phyloP scores from a whole-genome alignment of 2,329 filamentous ascomycete species.

The Botrytis sinoallii region DNA sequence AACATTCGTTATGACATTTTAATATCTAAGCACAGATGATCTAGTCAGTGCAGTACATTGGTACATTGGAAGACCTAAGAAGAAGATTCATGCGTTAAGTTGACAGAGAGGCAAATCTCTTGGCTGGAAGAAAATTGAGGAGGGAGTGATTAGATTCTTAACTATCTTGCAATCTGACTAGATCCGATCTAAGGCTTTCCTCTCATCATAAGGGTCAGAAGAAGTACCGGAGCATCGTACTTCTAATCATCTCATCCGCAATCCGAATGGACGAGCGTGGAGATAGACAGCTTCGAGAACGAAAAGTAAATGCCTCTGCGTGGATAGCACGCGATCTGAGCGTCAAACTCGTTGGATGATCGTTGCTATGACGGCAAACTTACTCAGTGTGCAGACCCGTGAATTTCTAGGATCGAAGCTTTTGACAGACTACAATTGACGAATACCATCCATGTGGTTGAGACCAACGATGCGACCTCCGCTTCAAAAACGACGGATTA shows the following conservation, averaged over 20 bases:
- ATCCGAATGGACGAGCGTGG: not conserved
- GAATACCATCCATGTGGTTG: constrained; percentile 1
- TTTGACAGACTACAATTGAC: not conserved
- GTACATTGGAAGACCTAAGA: not conserved
- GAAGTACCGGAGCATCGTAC: not conserved
- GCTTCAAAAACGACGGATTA: not conserved
- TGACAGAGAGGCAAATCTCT: not conserved
- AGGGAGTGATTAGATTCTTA: not conserved
- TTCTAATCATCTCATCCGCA: not conserved
- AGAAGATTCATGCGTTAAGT: constrained; percentile 3
- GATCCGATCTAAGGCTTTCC: not conserved
- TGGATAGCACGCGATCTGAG: constrained; percentile 14
- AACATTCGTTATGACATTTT: not conserved
- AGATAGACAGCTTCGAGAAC: constrained; percentile 14
- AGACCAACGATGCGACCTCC: not conserved
- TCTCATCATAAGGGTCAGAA: not conserved
- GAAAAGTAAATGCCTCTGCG: constrained; percentile 4
- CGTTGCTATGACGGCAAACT: constrained; percentile 13
- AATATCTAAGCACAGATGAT: constrained; percentile 11
- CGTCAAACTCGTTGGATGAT: not conserved
- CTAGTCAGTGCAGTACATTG: constrained; percentile 4
- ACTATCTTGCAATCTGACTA: not conserved
- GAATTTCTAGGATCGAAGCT: not conserved
- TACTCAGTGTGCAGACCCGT: constrained; percentile 6
- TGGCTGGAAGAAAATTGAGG: not conserved